These are phyloP conservation scores for Pythium brassicae DNA, from an alignment of 352 stramenopile genomes.

Conservation along the genomic window DNA sequence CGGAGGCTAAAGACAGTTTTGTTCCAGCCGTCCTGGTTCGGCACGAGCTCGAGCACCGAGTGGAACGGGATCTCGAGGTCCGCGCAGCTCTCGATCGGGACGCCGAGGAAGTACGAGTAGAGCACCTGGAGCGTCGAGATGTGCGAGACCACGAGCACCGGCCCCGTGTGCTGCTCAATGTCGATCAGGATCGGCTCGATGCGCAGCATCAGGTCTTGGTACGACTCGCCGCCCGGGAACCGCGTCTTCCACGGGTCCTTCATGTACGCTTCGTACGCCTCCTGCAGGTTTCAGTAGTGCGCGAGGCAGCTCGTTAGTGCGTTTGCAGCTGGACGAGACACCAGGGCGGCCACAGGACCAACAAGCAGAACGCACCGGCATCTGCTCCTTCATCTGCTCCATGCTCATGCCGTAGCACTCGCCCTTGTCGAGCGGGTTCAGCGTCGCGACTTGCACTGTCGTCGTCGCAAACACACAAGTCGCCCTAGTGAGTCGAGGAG, in stretches of 20 bases:
- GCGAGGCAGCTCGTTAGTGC: neutral
- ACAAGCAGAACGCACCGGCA: constrained; percentile 40
- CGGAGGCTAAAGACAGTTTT: constrained; percentile 85
- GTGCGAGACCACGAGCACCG: constrained; percentile 82
- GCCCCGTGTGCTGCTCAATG: constrained; percentile 86
- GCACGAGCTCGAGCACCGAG: constrained; percentile 79
- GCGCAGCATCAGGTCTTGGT: constrained; percentile 92
- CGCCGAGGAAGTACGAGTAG: constrained; percentile 84
- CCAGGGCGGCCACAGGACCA: too few relatives aligned
- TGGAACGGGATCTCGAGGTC: constrained; percentile 84
- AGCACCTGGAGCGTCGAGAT: constrained; percentile 84
- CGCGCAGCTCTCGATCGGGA: constrained; percentile 71
- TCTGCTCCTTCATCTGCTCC: constrained; percentile 75
- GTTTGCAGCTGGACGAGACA: neutral
- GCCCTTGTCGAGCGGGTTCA: constrained; percentile 83
- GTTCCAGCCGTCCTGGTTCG: constrained; percentile 73
- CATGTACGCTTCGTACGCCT: constrained; percentile 63
- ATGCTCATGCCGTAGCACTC: constrained; percentile 85
- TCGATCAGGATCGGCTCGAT: constrained; percentile 92
- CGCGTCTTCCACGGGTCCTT: constrained; percentile 75
- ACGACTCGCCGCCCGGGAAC: constrained; percentile 90
- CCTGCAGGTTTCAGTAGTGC: constrained; percentile 13
- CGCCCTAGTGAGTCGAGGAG: too few relatives aligned
- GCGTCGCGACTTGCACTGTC: constrained; percentile 70
- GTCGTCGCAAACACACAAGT: neutral